Evolutionary conservation across 371 early-diverging fungal species (phyloP).

Genomic region (Mortierella sp.): DNA sequence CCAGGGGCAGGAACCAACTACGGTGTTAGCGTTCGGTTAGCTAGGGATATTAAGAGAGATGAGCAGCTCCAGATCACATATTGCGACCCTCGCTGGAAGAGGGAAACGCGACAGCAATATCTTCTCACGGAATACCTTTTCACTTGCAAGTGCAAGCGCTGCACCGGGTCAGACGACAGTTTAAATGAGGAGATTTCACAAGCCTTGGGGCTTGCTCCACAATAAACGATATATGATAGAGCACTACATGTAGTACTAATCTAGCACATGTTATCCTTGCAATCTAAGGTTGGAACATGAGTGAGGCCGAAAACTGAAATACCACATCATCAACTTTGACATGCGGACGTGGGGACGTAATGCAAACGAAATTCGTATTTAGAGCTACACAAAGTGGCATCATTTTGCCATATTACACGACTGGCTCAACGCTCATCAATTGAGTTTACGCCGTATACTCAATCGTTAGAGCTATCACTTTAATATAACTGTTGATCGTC

Average conservation of each 20-base stretch:
- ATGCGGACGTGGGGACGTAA: too few relatives aligned
- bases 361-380: too few relatives aligned
- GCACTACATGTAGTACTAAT: neutral
- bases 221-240: conserved; percentile 18
- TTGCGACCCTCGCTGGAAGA: conserved; percentile 74
- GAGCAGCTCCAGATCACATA: conserved; percentile 74
- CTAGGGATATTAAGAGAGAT: conserved; percentile 68
- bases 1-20: conserved; percentile 64
- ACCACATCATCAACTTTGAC: too few relatives aligned
- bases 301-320: neutral
- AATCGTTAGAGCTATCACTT: too few relatives aligned
- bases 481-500: too few relatives aligned
- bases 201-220: conserved; percentile 34
- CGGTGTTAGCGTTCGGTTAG: conserved; percentile 66
- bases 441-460: too few relatives aligned
- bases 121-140: conserved; percentile 71
- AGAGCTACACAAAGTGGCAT: neutral
- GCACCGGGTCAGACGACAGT: conserved; percentile 62
- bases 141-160: conserved; percentile 71
- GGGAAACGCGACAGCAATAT: conserved; percentile 69
- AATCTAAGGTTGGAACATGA: neutral
- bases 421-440: too few relatives aligned
- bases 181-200: conserved; percentile 63
- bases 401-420: too few relatives aligned
- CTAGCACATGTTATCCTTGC: too few relatives aligned